Base-by-base conservation (phyloP, 1,284 basidiomycete genomes). In the Vanrija sp. region DNA sequence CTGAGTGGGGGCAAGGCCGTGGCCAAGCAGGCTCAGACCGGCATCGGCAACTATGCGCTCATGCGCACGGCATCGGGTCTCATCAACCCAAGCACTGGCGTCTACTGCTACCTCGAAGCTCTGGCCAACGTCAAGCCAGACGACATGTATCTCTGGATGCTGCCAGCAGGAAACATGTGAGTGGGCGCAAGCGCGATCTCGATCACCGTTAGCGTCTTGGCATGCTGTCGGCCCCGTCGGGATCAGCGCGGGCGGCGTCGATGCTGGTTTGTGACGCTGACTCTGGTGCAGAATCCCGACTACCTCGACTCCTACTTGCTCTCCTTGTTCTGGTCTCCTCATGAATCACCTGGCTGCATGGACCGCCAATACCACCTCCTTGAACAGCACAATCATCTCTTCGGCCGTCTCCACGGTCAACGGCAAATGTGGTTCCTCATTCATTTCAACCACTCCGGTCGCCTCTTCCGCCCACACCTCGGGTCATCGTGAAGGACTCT, bases 61-160 rank as follows among this genome's bases (percentile, higher is more conserved):
- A 66, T 76, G 62, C 61, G 69, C 20, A 51, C 60, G 12, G 68
- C 69, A 2, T 61, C 64, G 2, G 60, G 52, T 16, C 54, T 76
- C 24, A 41, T 57, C 18, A 58, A 74, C 53, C 59, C 64, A 2
- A 50, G 61, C 20, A 65, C 66, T 6, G 69, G 69, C 3, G 54
- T 50, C 6, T 75, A 70, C 52, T 76, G 75, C 55, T 76, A 73
- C 54, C 52, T 74, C 6, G 63, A 75, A 35, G 72, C 71, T 8
- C 36, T 73, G 25, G 59, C 57, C 2, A 56, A 46, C 38, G 49
- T 51, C 10, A 41, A 51, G 6, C 72, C 72, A n/a, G 73, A 75
- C 49, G 75, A 76, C 57, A 52, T 68, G 47, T 76, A 75, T 51
- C 56, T 76, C 2, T 76, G 72, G 68, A 59, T 51, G 22, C 47